Base-by-base conservation (phyloP, 192 early-diverging fungal genomes). In the Umbelopsis ramanniana region DNA sequence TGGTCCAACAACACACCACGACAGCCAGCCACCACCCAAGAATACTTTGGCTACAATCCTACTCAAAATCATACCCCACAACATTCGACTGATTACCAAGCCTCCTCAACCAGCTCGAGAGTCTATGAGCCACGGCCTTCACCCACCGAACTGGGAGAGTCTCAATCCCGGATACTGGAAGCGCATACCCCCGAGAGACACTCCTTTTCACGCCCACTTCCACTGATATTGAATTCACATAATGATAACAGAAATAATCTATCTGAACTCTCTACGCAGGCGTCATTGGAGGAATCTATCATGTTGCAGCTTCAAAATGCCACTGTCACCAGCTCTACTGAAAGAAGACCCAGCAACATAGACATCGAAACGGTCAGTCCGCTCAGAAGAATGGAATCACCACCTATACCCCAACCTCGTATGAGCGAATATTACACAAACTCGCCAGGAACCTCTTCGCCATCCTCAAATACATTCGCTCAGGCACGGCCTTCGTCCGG, bases 41-140 rank as follows among this genome's bases (percentile, higher is more conserved):
- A 50, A 50, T 50, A 50, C n/a, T 50, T 50, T 50, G 15, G 48
- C 48, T 50, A 50, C 6, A 19, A 10, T 19, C 17, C 48, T 50
- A 29, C 26, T 63, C 53, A 4, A 38, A 8, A 63, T 17, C 33
- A 63, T 63, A 37, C 19, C 12, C 23, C 54, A 26, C 54, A 57
- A 11, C 26, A 19, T 17, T 12, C 33, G 37, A 17, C 19, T 11
- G 57, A 43, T 43, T 43, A 43, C 40, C 40, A 43, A 2, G 6
- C 40, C 11, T 43, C 40, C 0, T 6, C 40, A 4, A 43, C 38
- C 38, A 40, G 8, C 38, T 6, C 40, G 6, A 43, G 40, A 37
- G 57, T 63, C 6, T 63, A 63, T 63, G 57, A 63, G n/a, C 57
- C 57, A 17, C 26, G 29, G 0, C 57, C 57, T 11, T 63, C 57